Evolutionary conservation across 768 basidiomycete species (phyloP).

Genomic region (Russula olivacea): DNA sequence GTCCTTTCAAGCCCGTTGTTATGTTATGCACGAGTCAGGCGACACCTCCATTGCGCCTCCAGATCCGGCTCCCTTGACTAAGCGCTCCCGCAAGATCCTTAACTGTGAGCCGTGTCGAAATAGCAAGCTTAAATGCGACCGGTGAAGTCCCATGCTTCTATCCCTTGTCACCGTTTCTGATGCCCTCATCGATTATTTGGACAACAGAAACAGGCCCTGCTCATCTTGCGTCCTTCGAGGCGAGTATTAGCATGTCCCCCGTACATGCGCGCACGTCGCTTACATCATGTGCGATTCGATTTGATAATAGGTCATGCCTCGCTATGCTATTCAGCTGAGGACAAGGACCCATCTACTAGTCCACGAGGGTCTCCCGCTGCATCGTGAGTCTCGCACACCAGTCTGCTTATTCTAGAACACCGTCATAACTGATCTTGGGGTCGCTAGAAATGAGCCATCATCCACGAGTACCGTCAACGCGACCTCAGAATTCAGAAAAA

Average conservation of each 20-base stretch:
- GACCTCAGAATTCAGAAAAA: conserved; percentile 23
- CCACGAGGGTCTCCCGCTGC: conserved; percentile 16
- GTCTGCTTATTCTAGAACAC: too few relatives aligned
- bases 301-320: conserved; percentile 22
- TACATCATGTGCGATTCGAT: background rate
- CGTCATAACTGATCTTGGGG: background rate
- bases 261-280: background rate
- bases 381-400: conserved; percentile 7
- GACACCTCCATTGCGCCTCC: conserved; percentile 22
- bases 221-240: conserved; percentile 26
- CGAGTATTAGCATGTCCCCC: background rate
- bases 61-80: conserved; percentile 20
- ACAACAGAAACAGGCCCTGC: conserved; percentile 23
- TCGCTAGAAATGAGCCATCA: background rate
- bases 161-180: background rate
- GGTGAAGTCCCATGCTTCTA: conserved; percentile 4
- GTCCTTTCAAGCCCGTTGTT: conserved; percentile 18
- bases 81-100: conserved; percentile 24
- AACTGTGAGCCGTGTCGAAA: conserved; percentile 26
- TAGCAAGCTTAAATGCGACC: conserved; percentile 27
- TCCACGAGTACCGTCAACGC: conserved; percentile 19
- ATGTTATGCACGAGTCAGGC: conserved; percentile 25
- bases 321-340: conserved; percentile 22
- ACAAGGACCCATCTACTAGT: conserved; percentile 21
- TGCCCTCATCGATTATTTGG: background rate